phyloP scores from a whole-genome alignment of 192 early-diverging fungal species.

The Coemansia sp. region DNA sequence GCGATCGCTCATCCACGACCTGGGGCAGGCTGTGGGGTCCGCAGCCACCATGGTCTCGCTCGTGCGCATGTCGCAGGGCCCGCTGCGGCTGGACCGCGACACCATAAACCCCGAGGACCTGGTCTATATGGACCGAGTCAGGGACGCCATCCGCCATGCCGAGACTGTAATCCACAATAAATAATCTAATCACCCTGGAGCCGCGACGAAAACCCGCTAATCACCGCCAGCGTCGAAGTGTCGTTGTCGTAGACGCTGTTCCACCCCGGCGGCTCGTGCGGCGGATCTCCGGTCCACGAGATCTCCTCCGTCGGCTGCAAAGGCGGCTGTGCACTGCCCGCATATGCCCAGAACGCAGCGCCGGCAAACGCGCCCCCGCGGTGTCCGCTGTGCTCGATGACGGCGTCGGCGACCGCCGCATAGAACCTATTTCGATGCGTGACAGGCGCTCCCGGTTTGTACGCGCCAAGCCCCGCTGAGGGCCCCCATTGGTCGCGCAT shows the following conservation, averaged over 20 bases:
- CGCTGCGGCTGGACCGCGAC: conserved; percentile 51
- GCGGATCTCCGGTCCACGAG: conserved; percentile 60
- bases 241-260: conserved; percentile 66
- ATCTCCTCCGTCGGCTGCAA: conserved; percentile 20
- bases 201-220: conserved; percentile 5
- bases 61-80: conserved; percentile 60
- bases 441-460: conserved; percentile 50
- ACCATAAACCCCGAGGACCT: conserved; percentile 48
- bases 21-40: conserved; percentile 58
- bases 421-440: conserved; percentile 59
- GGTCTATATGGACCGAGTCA: conserved; percentile 24
- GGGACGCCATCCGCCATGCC: conserved; percentile 24
- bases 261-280: conserved; percentile 64
- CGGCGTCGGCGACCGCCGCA: conserved; percentile 26
- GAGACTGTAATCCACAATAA: conserved; percentile 2
- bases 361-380: conserved; percentile 43
- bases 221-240: conserved; percentile 17
- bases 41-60: conserved; percentile 65
- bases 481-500: conserved; percentile 47
- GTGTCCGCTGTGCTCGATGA: conserved; percentile 24
- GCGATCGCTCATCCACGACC: conserved; percentile 67
- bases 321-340: conserved; percentile 55
- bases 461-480: conserved; percentile 25
- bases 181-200: not conserved
- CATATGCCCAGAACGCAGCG: conserved; percentile 67